Percentiles rank a stretch among this genome's conserved stretches.
These are phyloP conservation scores for Syzygium grande DNA, from an alignment of 345 rosid species.

Conservation along the genomic window DNA sequence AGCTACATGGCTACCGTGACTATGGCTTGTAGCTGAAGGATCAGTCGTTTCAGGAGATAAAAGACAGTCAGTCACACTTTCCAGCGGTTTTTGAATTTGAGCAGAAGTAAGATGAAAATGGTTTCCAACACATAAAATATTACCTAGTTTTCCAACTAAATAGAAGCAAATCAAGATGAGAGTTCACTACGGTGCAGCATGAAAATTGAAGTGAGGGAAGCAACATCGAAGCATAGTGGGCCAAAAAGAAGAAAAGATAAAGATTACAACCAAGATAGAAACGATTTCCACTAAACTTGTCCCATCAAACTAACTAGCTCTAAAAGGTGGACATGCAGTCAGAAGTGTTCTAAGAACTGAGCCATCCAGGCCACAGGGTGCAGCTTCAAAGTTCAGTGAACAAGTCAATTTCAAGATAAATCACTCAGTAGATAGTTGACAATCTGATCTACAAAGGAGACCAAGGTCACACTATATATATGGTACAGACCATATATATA, in stretches of 20 bases:
- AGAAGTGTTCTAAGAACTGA: not conserved
- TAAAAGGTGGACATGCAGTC: not conserved
- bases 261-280: not conserved
- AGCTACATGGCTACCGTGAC: conserved; percentile 19
- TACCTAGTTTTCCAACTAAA: not conserved
- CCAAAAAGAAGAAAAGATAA: not conserved
- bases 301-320: not conserved
- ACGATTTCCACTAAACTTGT: not conserved
- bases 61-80: not conserved
- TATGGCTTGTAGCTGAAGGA: conserved; percentile 30
- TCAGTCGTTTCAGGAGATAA: conserved; percentile 19
- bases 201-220: not conserved
- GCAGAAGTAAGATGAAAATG: not conserved
- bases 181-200: not conserved
- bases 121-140: not conserved
- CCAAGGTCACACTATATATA: not conserved
- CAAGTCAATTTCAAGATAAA: not conserved
- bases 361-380: not conserved
- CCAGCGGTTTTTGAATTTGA: not conserved
- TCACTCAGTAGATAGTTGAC: not conserved
- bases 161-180: not conserved
- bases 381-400: not conserved
- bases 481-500: not conserved
- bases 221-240: not conserved
- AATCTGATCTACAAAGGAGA: not conserved